These are phyloP conservation scores for Cyclotella baltica DNA, from an alignment of 108 stramenopile species.

Conservation along the genomic window DNA sequence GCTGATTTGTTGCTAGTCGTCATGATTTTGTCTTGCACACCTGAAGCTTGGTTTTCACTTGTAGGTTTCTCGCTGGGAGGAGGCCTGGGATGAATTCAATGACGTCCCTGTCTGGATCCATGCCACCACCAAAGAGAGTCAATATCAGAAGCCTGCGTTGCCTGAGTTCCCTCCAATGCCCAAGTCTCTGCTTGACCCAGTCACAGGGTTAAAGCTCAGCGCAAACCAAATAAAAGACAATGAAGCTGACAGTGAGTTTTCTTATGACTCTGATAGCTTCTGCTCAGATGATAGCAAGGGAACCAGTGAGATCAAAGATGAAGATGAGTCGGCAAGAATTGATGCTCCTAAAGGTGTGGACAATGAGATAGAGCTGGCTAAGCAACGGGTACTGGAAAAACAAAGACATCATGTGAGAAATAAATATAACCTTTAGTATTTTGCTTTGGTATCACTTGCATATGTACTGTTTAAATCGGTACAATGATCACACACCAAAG, in stretches of 20 bases:
- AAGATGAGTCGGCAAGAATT: background rate
- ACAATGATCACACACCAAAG: no score
- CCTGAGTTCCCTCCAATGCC: constrained; percentile 21
- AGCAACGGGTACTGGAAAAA: constrained; percentile 23
- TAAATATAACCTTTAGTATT: constrained; percentile 1
- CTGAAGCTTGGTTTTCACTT: background rate
- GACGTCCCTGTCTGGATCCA: constrained; percentile 49
- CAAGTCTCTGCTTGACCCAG: constrained; percentile 28
- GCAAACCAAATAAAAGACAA: constrained; percentile 25
- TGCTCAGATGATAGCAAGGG: background rate
- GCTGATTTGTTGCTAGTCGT: background rate
- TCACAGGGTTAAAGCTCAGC: constrained; percentile 29
- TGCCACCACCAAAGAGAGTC: constrained; percentile 17
- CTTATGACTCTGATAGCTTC: background rate
- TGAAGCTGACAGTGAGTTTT: constrained; percentile 36
- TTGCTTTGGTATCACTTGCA: background rate
- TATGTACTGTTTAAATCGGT: no score
- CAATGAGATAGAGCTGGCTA: constrained; percentile 33
- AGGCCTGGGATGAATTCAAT: constrained; percentile 56
- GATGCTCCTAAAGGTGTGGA: constrained; percentile 4
- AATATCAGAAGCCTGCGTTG: constrained; percentile 37
- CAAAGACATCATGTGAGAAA: constrained; percentile 1
- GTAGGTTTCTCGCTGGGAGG: constrained; percentile 30
- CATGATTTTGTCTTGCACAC: background rate
- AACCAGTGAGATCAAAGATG: background rate